Conservation (phyloP, 2,329 filamentous ascomycete genomes). For the Alternaria solani region DNA sequence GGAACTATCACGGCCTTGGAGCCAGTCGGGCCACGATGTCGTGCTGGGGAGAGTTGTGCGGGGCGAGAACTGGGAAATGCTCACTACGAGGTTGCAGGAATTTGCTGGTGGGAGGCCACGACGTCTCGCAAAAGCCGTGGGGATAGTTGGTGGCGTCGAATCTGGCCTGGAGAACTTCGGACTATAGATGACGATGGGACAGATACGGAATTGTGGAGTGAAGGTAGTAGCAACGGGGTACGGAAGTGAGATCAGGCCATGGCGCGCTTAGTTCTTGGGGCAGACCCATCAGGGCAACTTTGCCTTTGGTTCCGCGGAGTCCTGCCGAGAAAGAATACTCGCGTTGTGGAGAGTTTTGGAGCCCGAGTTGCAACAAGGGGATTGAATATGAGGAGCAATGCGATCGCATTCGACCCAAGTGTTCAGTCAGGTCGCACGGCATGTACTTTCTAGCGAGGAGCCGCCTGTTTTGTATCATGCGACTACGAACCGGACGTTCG, state of each 20-base stretch:
- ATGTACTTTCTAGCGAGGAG: neutral
- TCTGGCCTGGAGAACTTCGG: constrained; percentile 2
- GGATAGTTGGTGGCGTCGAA: constrained; percentile 11
- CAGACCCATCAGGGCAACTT: neutral
- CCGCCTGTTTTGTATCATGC: neutral
- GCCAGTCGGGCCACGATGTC: constrained; percentile 2
- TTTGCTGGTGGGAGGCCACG: constrained; percentile 25
- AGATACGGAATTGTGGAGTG: neutral
- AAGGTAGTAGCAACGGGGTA: neutral
- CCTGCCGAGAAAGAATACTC: neutral
- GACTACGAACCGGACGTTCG: neutral
- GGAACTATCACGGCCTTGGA: neutral
- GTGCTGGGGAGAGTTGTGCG: constrained; percentile 19
- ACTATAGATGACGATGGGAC: neutral
- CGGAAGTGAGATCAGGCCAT: neutral
- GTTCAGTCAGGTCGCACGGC: neutral
- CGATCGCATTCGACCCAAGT: neutral
- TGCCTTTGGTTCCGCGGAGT: neutral
- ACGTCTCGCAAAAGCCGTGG: constrained; percentile 11
- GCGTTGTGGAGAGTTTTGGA: neutral
- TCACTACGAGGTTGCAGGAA: constrained; percentile 14
- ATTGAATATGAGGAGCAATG: neutral
- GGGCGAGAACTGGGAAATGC: constrained; percentile 25
- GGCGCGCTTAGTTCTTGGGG: neutral
- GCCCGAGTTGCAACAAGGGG: neutral